Evolutionary conservation across 345 rosid species (phyloP).

Genomic region (Cardamine occulta): DNA sequence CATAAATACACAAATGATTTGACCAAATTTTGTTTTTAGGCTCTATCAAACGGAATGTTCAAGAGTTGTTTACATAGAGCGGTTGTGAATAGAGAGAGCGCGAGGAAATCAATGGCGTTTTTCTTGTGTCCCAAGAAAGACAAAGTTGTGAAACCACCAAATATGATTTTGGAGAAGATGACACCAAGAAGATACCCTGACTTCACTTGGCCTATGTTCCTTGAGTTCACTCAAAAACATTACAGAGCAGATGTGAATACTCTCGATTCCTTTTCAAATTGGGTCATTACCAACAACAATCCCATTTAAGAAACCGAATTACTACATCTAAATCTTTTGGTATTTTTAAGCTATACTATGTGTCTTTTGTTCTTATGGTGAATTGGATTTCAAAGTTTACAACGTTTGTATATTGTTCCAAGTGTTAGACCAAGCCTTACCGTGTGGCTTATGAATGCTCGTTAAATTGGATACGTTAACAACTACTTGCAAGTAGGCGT

Average conservation of each 20-base stretch:
- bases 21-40: conserved; percentile 30
- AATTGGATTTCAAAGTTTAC: conserved; percentile 4
- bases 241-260: conserved; percentile 94
- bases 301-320: conserved; percentile 34
- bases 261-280: conserved; percentile 65
- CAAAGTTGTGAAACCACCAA: conserved; percentile 80
- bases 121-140: conserved; percentile 86
- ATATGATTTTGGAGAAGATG: conserved; percentile 55
- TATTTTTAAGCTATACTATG: conserved; percentile 7
- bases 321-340: conserved; percentile 1
- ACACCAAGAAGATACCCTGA: conserved; percentile 78
- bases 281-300: conserved; percentile 49
- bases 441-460: conserved; percentile 18
- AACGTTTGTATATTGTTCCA: conserved; percentile 23
- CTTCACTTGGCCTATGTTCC: conserved; percentile 83
- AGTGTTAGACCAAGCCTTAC: neutral
- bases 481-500: neutral
- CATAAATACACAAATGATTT: neutral
- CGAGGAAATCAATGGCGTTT: conserved; percentile 94
- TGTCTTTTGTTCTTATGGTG: conserved; percentile 29
- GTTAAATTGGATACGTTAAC: neutral
- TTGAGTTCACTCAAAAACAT: conserved; percentile 90
- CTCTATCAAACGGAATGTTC: conserved; percentile 47
- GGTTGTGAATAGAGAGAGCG: conserved; percentile 75
- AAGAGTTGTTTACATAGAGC: conserved; percentile 84